These are phyloP conservation scores for Lepiota venenata DNA, from an alignment of 768 basidiomycete genomes.

Conservation along the genomic window DNA sequence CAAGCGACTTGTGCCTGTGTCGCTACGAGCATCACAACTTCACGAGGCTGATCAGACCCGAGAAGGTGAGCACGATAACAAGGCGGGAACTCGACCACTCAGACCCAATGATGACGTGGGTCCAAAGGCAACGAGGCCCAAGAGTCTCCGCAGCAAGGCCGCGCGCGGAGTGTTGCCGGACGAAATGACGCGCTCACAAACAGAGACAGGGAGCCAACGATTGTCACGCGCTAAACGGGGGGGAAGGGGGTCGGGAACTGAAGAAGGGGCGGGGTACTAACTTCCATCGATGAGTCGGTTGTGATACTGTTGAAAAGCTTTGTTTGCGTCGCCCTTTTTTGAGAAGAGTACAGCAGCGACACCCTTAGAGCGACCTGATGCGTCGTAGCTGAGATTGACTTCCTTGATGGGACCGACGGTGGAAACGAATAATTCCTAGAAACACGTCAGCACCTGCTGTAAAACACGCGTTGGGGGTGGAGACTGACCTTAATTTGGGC, in stretches of 20 bases:
- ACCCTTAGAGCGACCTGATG: slow-evolving; percentile 85
- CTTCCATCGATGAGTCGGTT: slow-evolving; percentile 99
- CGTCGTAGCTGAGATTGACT: slow-evolving; percentile 84
- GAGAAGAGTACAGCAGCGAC: slow-evolving; percentile 84
- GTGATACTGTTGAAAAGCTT: slow-evolving; percentile 94
- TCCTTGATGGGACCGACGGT: slow-evolving; percentile 88
- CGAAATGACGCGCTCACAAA: slow-evolving; percentile 7
- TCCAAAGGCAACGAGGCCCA: neutral
- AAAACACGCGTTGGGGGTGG: neutral
- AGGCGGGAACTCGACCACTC: neutral
- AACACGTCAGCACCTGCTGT: neutral
- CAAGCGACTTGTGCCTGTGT: neutral
- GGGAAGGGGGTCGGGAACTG: slow-evolving; percentile 34
- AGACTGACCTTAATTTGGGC: slow-evolving; percentile 81
- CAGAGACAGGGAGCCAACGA: slow-evolving; percentile 46
- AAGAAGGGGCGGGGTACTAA: slow-evolving; percentile 79
- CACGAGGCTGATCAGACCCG: slow-evolving; percentile 42
- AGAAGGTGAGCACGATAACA: slow-evolving; percentile 19
- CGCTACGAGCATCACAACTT: slow-evolving; percentile 7
- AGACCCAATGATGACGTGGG: slow-evolving; percentile 2
- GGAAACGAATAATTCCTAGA: slow-evolving; percentile 86
- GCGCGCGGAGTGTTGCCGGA: neutral
- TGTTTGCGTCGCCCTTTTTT: slow-evolving; percentile 84
- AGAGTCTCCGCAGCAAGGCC: neutral
- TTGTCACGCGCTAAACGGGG: slow-evolving; percentile 27